Evolutionary conservation across 305 asterid species (phyloP), one percentile per base, ranked within the genome.

Genomic region (Coffea humblotiana): DNA sequence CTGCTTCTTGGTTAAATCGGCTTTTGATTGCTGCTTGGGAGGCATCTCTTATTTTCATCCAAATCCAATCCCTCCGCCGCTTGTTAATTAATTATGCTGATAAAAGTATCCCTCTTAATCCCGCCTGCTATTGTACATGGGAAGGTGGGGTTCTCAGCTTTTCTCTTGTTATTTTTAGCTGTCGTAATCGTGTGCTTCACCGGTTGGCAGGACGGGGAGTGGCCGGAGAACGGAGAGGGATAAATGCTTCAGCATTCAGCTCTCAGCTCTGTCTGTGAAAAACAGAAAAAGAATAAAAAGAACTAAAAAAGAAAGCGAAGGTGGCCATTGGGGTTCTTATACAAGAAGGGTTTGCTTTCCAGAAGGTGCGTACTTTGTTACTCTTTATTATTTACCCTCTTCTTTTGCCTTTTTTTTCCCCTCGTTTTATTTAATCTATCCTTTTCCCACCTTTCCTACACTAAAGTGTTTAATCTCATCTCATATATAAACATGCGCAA

Each of bases 1-100:
- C 90, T 92, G 97, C 92, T 95, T 95, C 93, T 95, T 93, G 82
- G 97, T 93, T 78, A 89, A 6, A 85, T 92, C 97, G 69, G 92
- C 87, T 87, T 95, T 95, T 79, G 97, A 84, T 88, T 84, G 92
- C 91, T 93, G 85, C 78, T 87, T 91, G n/a, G 98, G 98, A 85
- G 98, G 98, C 99, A 93, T 83, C 82, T 73, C 71, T 60, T 58
- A 71, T 78, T 78, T 47, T 80, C 76, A 74, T 77, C 52, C 82
- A 85, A 84, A 45, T 12, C 21, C 64, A 40, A 60, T 21, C 25
- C 45, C 63, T 16, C 43, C 4, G n/a, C 37, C 78, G 32, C 66
- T n/a, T 32, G 43, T 2, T 14, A 0, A 15, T 54, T 10, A 37
- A 54, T 7, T 73, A 56, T 12, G 11, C 14, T 9, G 13, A 19